These are phyloP conservation scores for Sarocladium oryzae DNA, from an alignment of 2,329 filamentous ascomycete species.

Conservation along the genomic window DNA sequence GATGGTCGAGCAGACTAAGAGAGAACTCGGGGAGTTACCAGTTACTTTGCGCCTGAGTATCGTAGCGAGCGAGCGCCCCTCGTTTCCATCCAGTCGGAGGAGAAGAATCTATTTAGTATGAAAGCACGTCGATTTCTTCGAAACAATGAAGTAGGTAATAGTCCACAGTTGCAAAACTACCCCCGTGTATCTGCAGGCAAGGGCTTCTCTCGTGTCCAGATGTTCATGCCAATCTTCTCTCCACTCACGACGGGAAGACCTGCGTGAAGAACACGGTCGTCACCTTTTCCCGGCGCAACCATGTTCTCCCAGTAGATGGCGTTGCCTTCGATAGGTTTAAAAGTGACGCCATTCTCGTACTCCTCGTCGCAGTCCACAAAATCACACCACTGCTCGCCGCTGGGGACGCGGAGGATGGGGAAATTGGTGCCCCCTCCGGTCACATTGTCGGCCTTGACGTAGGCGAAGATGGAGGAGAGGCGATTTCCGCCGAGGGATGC, in stretches of 20 bases:
- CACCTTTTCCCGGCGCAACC: slow-evolving; percentile 30
- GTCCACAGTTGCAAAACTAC: slow-evolving; percentile 10
- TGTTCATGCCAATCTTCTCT: slow-evolving; percentile 45
- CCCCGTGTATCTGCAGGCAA: slow-evolving; percentile 23
- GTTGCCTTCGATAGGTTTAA: slow-evolving; percentile 39
- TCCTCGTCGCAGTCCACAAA: slow-evolving; percentile 42
- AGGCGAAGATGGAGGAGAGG: slow-evolving; percentile 40
- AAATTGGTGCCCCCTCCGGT: slow-evolving; percentile 44
- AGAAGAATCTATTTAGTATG: no score
- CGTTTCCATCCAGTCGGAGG: no score
- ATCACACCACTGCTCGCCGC: slow-evolving; percentile 32
- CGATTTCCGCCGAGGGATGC: slow-evolving; percentile 37
- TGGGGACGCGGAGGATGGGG: slow-evolving; percentile 32
- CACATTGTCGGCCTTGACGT: slow-evolving; percentile 34
- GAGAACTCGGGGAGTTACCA: no score
- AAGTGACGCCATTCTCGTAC: slow-evolving; percentile 40
- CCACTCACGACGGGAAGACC: slow-evolving; percentile 39
- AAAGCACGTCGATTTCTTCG: no score
- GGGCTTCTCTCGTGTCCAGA: slow-evolving; percentile 40
- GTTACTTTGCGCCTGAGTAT: no score
- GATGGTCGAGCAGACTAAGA: no score
- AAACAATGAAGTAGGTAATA: no score
- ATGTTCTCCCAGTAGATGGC: slow-evolving; percentile 44
- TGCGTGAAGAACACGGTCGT: slow-evolving; percentile 38
- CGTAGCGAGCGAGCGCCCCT: no score